These are phyloP conservation scores for Zalaria obscura DNA, from an alignment of 2,329 filamentous ascomycete genomes.

Conservation along the genomic window DNA sequence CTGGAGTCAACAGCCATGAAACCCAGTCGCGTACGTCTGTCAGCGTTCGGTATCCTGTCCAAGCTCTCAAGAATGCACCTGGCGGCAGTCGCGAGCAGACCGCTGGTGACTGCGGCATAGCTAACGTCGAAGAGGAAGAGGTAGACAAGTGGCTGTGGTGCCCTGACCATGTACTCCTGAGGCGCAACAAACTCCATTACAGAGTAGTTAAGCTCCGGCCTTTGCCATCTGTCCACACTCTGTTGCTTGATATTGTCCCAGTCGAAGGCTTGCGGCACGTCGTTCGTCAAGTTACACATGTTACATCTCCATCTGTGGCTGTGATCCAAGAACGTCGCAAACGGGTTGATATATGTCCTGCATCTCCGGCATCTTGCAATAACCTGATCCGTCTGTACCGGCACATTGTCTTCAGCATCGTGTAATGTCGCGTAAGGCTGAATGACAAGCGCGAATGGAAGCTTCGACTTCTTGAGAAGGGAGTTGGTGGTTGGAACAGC, in stretches of 20 bases:
- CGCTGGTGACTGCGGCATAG: slow-evolving; percentile 77
- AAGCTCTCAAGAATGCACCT: slow-evolving; percentile 90
- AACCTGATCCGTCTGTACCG: slow-evolving; percentile 89
- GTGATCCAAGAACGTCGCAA: slow-evolving; percentile 89
- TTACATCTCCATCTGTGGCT: slow-evolving; percentile 98
- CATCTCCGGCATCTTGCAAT: slow-evolving; percentile 94
- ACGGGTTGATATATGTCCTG: slow-evolving; percentile 95
- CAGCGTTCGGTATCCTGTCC: slow-evolving; percentile 95
- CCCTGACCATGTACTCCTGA: slow-evolving; percentile 98
- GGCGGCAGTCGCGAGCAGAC: slow-evolving; percentile 80
- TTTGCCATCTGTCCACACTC: slow-evolving; percentile 80
- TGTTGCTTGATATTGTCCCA: slow-evolving; percentile 92
- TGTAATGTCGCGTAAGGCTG: slow-evolving; percentile 90
- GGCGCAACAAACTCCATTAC: slow-evolving; percentile 96
- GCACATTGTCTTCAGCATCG: slow-evolving; percentile 80
- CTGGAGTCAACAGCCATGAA: slow-evolving; percentile 94
- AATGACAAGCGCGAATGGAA: slow-evolving; percentile 90
- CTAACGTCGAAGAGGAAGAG: slow-evolving; percentile 92
- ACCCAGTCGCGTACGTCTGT: slow-evolving; percentile 78
- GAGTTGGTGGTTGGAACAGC: slow-evolving; percentile 85
- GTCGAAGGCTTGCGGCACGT: slow-evolving; percentile 97
- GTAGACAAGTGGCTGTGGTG: slow-evolving; percentile 89
- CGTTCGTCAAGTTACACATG: slow-evolving; percentile 98
- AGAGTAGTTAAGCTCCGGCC: slow-evolving; percentile 86
- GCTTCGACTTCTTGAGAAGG: slow-evolving; percentile 87